Evolutionary conservation across 129 eudicot species (phyloP).

Genomic region (Mikania micrantha): DNA sequence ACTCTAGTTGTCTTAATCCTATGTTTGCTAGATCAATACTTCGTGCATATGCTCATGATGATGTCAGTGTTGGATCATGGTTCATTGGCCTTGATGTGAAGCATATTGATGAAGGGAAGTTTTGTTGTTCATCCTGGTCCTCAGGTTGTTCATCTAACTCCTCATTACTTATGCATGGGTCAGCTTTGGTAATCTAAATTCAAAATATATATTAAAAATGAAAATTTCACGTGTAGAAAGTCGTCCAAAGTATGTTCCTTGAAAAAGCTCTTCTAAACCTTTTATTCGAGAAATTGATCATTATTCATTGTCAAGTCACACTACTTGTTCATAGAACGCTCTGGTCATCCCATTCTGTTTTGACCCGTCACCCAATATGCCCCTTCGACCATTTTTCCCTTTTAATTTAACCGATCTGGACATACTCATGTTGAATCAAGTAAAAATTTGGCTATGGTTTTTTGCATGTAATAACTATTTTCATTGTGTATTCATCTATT

Average conservation of each 20-base stretch:
- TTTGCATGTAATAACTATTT: neutral
- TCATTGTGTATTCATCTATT: neutral
- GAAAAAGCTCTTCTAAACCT: neutral
- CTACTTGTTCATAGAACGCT: neutral
- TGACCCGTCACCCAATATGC: neutral
- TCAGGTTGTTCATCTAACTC: conserved; percentile 44
- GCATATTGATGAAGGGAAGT: conserved; percentile 72
- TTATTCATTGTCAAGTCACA: neutral
- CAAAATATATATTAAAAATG: neutral
- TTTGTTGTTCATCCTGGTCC: conserved; percentile 85
- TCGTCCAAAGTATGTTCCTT: neutral
- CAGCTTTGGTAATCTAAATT: neutral
- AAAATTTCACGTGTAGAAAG: neutral
- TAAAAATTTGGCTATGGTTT: neutral
- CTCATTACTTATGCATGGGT: neutral
- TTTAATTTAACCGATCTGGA: neutral
- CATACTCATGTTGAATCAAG: neutral
- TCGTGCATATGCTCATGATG: conserved; percentile 81
- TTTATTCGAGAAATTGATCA: neutral
- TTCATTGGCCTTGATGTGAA: conserved; percentile 77
- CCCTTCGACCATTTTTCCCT: neutral
- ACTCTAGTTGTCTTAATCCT: conserved; percentile 12
- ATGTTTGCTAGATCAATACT: conserved; percentile 47
- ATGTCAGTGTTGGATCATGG: conserved; percentile 87
- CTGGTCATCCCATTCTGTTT: neutral